phyloP scores from a whole-genome alignment of 2,329 filamentous ascomycete species.

The Cercospora canescens region DNA sequence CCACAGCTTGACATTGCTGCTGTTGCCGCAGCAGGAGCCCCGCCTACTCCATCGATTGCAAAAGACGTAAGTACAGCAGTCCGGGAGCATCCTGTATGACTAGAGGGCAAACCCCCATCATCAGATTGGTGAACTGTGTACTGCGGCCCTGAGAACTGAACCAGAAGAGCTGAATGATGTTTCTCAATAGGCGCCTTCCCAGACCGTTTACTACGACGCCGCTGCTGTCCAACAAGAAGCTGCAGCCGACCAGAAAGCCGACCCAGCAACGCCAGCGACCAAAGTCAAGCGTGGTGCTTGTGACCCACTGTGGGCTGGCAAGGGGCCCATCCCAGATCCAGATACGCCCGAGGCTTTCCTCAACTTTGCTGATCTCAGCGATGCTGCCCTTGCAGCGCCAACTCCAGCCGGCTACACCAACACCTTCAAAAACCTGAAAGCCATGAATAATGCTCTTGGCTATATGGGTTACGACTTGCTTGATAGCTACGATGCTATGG shows the following conservation, averaged over 20 bases:
- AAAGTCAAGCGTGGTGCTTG: constrained; percentile 16
- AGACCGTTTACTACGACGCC: constrained; percentile 10
- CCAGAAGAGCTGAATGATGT: neutral
- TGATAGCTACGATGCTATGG: constrained; percentile 27
- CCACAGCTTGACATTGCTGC: constrained; percentile 12
- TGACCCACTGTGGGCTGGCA: constrained; percentile 5
- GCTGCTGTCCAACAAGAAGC: neutral
- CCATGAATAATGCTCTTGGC: constrained; percentile 16
- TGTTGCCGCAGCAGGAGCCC: constrained; percentile 12
- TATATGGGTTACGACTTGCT: constrained; percentile 23
- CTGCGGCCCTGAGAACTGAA: no score
- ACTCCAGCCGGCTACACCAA: constrained; percentile 12
- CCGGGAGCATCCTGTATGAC: no score
- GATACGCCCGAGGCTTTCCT: constrained; percentile 14
- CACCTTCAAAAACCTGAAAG: constrained; percentile 16
- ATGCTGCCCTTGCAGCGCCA: constrained; percentile 15
- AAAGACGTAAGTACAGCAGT: neutral
- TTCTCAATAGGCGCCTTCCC: neutral
- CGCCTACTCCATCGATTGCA: constrained; percentile 7
- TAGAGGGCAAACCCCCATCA: no score
- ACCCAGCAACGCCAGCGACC: neutral
- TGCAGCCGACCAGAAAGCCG: constrained; percentile 12
- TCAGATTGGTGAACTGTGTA: no score
- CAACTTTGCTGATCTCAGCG: constrained; percentile 18
- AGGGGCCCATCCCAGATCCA: constrained; percentile 7